Conservation (phyloP, 495 filamentous ascomycete genomes). For the Penicillium daleae region DNA sequence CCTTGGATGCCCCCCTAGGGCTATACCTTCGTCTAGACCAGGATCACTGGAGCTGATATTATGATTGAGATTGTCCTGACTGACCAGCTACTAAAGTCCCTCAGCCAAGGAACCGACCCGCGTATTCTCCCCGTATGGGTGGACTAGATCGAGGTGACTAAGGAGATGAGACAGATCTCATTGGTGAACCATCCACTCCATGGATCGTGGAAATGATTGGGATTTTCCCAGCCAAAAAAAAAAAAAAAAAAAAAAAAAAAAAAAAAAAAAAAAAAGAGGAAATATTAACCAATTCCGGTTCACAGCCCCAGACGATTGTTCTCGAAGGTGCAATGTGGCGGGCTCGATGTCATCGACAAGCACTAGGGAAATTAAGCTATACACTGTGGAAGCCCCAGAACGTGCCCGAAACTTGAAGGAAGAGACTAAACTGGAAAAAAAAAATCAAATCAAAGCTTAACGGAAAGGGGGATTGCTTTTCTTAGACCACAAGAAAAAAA, state of each 20-base stretch:
- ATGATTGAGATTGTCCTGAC: conserved; percentile 27
- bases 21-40: not conserved
- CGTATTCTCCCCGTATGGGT: conserved; percentile 7
- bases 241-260: not conserved
- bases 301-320: conserved; percentile 1
- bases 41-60: conserved; percentile 9
- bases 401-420: conserved; percentile 13
- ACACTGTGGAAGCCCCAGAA: conserved; percentile 5
- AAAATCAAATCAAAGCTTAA: conserved; percentile 8
- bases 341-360: conserved; percentile 18
- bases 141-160: conserved; percentile 18
- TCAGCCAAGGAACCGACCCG: conserved; percentile 25
- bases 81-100: conserved; percentile 14
- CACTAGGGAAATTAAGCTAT: conserved; percentile 29
- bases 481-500: not conserved
- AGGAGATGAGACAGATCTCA: conserved; percentile 10
- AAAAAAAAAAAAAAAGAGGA: not conserved
- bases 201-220: conserved; percentile 10
- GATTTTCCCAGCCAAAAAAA: not conserved
- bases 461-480: conserved; percentile 20
- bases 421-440: conserved; percentile 6
- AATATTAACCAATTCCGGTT: not conserved
- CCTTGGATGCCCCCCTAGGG: not conserved
- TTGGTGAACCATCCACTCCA: conserved; percentile 18
- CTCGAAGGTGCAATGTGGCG: conserved; percentile 1